These are phyloP conservation scores for Sordariomycetes sp. DNA, from an alignment of 2,329 filamentous ascomycete species.

Conservation along the genomic window DNA sequence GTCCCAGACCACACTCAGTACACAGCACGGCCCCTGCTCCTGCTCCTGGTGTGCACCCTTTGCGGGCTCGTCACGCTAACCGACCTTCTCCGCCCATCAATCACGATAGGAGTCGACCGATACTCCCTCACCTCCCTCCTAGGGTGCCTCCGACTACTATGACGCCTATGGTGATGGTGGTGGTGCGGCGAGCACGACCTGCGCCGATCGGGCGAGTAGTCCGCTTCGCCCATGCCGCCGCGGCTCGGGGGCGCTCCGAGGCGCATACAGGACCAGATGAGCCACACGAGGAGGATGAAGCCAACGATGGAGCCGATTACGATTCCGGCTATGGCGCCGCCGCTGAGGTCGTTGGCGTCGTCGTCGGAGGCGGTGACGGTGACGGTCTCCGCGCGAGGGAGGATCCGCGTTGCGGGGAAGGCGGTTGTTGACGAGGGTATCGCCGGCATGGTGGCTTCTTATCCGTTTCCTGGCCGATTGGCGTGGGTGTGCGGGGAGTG, in stretches of 20 bases:
- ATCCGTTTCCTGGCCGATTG: not conserved
- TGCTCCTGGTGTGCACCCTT: not conserved
- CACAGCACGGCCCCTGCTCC: not conserved
- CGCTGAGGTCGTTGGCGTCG: conserved; percentile 16
- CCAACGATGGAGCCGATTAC: conserved; percentile 33
- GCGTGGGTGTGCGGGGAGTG: not conserved
- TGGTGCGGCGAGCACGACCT: not conserved
- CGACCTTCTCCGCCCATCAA: not conserved
- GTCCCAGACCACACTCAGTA: too few species aligned
- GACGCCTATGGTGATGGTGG: not conserved
- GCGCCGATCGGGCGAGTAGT: not conserved
- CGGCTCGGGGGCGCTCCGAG: conserved; percentile 19
- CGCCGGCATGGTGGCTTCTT: not conserved
- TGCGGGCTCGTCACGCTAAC: not conserved
- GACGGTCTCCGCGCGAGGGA: not conserved
- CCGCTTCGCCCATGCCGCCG: not conserved
- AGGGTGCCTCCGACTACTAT: not conserved
- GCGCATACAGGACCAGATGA: conserved; percentile 29
- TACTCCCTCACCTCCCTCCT: not conserved
- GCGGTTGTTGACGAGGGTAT: not conserved
- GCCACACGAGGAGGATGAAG: conserved; percentile 30
- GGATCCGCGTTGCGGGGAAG: not conserved
- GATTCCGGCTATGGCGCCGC: conserved; percentile 37
- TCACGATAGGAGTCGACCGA: not conserved
- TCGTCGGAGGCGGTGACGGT: not conserved